These are phyloP conservation scores for Ganoderma sinense DNA, from an alignment of 1,284 basidiomycete genomes.

Conservation along the genomic window DNA sequence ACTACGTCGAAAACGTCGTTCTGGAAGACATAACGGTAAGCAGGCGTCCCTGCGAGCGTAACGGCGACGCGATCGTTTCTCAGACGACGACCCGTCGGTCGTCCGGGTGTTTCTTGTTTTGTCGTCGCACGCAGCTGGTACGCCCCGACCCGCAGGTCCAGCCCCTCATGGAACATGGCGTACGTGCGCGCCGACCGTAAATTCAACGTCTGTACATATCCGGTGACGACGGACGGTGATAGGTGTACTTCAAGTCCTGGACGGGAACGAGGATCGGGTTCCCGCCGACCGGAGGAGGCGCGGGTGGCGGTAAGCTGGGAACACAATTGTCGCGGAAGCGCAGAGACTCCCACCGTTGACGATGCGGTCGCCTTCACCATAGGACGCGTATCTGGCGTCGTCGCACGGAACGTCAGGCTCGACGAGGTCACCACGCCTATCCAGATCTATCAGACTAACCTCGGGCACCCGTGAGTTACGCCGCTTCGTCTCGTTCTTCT, in stretches of 20 bases:
- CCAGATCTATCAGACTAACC: conserved; percentile 62
- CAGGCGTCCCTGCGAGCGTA: background rate
- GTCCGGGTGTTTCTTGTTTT: background rate
- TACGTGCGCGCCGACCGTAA: conserved; percentile 37
- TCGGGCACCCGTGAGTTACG: conserved; percentile 51
- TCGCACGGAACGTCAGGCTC: conserved; percentile 52
- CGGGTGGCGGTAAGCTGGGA: conserved; percentile 51
- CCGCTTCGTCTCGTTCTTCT: background rate
- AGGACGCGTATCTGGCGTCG: conserved; percentile 61
- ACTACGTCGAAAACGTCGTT: conserved; percentile 64
- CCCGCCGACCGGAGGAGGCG: conserved; percentile 72
- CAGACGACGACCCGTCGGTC: background rate
- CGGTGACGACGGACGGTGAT: background rate
- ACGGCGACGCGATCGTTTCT: conserved; percentile 3
- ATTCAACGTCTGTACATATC: conserved; percentile 13
- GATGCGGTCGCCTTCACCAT: conserved; percentile 5
- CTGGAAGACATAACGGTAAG: conserved; percentile 58
- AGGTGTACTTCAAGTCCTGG: conserved; percentile 76
- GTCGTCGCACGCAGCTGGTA: conserved; percentile 44
- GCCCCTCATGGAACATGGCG: conserved; percentile 62
- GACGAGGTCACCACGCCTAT: conserved; percentile 55
- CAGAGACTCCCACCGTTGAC: background rate
- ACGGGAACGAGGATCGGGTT: conserved; percentile 59
- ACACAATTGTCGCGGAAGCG: background rate
- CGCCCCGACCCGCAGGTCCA: conserved; percentile 56